These are phyloP conservation scores for Lachnellula cervina DNA, from an alignment of 2,329 filamentous ascomycete species.

Conservation along the genomic window DNA sequence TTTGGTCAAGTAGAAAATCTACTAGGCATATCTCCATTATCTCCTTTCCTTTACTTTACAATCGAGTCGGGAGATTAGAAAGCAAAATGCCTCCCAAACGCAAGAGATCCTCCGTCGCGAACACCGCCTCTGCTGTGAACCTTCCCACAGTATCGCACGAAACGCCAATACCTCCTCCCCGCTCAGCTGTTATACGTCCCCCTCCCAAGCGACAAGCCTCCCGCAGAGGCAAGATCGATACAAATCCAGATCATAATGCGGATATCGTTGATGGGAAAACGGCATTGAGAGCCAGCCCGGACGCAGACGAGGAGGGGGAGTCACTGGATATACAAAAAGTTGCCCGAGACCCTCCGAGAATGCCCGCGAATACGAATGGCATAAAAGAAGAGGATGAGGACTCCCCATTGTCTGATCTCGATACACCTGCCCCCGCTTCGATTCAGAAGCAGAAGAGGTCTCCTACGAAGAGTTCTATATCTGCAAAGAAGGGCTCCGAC, in stretches of 20 bases:
- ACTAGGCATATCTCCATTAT: not conserved
- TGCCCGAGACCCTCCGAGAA: not conserved
- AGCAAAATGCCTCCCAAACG: slow-evolving; percentile 27
- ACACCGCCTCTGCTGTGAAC: not conserved
- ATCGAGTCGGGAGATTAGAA: not conserved
- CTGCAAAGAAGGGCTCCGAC: slow-evolving; percentile 30
- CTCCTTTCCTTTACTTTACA: not conserved
- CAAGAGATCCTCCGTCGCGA: slow-evolving; percentile 24
- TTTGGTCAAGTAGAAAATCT: not conserved
- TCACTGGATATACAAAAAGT: slow-evolving; percentile 19
- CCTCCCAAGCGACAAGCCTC: slow-evolving; percentile 19
- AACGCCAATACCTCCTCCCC: slow-evolving; percentile 12
- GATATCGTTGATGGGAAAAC: slow-evolving; percentile 29
- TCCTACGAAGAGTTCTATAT: slow-evolving; percentile 28
- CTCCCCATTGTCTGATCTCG: slow-evolving; percentile 19
- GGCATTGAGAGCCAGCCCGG: slow-evolving; percentile 30
- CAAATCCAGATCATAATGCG: slow-evolving; percentile 29
- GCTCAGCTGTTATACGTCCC: slow-evolving; percentile 6
- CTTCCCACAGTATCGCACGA: not conserved
- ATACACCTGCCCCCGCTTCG: slow-evolving; percentile 5
- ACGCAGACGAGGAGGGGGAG: slow-evolving; percentile 28
- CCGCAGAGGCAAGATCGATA: slow-evolving; percentile 22
- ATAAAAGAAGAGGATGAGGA: slow-evolving; percentile 17
- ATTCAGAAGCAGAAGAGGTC: slow-evolving; percentile 25
- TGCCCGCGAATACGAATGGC: slow-evolving; percentile 8